These are phyloP conservation scores for Chrysanthemum lavandulifolium DNA, from an alignment of 129 eudicot genomes.

Conservation along the genomic window DNA sequence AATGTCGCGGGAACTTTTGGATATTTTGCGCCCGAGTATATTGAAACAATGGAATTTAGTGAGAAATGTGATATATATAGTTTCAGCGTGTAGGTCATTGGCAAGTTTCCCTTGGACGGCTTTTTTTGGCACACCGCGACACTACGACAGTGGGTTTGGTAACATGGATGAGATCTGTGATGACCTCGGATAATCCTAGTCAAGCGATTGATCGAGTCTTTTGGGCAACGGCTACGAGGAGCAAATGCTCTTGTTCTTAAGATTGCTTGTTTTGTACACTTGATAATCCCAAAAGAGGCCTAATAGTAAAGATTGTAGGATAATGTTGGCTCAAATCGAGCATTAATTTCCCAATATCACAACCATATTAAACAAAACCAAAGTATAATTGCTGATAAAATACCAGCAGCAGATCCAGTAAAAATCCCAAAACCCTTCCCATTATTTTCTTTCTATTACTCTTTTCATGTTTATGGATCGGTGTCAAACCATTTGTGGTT, in stretches of 20 bases:
- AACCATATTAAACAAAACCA: no score
- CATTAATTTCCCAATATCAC: conserved; percentile 9
- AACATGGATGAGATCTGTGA: conserved; percentile 9
- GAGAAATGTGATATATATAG: conserved; percentile 20
- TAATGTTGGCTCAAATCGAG: conserved; percentile 71
- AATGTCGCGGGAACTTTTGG: conserved; percentile 20
- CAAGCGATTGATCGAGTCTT: no score
- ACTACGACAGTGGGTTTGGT: conserved; percentile 1
- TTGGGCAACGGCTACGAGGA: no score
- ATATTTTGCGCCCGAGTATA: conserved; percentile 19
- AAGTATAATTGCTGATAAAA: no score
- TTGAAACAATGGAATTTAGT: conserved; percentile 4
- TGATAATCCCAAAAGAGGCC: conserved; percentile 88
- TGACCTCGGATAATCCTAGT: conserved; percentile 14
- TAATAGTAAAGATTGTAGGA: conserved; percentile 66
- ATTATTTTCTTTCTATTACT: no score
- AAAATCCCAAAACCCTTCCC: no score
- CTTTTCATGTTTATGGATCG: no score
- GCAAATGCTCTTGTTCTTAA: conserved; percentile 35
- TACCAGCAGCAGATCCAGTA: no score
- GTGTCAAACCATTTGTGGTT: no score
- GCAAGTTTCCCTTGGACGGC: conserved; percentile 3
- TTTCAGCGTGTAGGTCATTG: conserved; percentile 14
- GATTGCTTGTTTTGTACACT: conserved; percentile 85
- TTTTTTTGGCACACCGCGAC: background rate